Base-by-base conservation (phyloP, 768 basidiomycete genomes). In the Strobilomyces dryophilus region DNA sequence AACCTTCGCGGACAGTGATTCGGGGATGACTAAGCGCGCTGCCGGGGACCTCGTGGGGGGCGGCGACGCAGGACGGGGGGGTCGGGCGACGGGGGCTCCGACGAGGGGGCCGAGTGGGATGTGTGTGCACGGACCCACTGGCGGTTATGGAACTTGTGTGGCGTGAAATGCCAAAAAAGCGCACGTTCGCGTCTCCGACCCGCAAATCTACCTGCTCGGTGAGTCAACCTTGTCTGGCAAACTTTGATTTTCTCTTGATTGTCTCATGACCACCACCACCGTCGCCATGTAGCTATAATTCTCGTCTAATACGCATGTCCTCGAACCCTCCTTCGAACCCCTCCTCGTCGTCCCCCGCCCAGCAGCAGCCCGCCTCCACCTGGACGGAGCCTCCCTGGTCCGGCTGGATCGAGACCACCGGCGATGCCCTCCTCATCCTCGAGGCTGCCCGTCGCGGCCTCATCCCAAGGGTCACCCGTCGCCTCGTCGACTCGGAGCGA, bases 381-480 rank as follows among this genome's bases (percentile, higher is more conserved):
- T 88, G 86, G 86, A 84, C 87, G 20, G 89, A 92, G 66, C 92
- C 92, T 0, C 93, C 92, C 2, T 95, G 90, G 86, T 84, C 83
- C 11, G 95, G 95, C 18, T 97, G 89, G 83, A 92, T 98, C 75
- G 92, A 94, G 67, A 90, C 92, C 4, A 97, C 95, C 0, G 87
- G 88, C 61, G 95, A 98, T 72, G 93, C 94, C 8, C 80, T 98
- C n/a, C 84, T 98, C 66, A 89, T 98, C 68, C 89, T 98, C 66
- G 95, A 98, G 66, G 95, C 94, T 8, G 93, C 93, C 36, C 79
- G 89, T 45, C 79, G 89, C 31, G 93, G 93, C 24, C 80, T 94
- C 61, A 93, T 97, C 35, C 94, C 94, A 9, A 79, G 92, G 52
- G 91, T 98, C 21, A 95, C 93, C 32, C 82, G 95, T 39, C 83